Conservation (phyloP, 805 yeast genomes). For the Ogataea minuta region DNA sequence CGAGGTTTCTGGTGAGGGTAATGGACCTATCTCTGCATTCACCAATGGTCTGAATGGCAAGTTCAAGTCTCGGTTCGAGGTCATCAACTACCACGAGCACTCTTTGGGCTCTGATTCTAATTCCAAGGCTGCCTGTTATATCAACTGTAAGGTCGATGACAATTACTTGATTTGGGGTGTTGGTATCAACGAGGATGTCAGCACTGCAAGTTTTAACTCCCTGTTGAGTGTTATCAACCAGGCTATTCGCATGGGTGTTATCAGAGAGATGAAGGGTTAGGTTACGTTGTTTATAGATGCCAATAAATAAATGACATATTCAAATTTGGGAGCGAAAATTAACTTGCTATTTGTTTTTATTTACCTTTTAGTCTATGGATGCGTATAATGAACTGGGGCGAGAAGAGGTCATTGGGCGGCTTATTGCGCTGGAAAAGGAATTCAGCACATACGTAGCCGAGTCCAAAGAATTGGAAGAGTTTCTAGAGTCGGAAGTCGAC, state of each 20-base stretch:
- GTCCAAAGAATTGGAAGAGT: constrained; percentile 27
- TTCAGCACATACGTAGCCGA: constrained; percentile 22
- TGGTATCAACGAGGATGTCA: constrained; percentile 56
- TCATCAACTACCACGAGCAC: constrained; percentile 74
- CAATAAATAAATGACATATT: background rate
- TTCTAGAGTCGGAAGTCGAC: constrained; percentile 25
- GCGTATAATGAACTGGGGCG: constrained; percentile 9
- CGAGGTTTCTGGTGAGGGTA: constrained; percentile 60
- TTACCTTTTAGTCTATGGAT: constrained; percentile 3
- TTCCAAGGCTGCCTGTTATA: constrained; percentile 75
- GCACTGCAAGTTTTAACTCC: constrained; percentile 53
- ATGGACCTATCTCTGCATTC: constrained; percentile 81
- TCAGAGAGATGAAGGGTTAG: constrained; percentile 18
- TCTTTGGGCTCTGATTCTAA: constrained; percentile 72
- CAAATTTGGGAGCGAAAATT: background rate
- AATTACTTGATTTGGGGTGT: constrained; percentile 48
- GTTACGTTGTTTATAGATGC: background rate
- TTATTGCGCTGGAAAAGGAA: constrained; percentile 24
- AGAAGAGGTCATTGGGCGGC: constrained; percentile 15
- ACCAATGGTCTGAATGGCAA: constrained; percentile 54
- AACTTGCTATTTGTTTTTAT: constrained; percentile 1
- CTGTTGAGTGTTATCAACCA: constrained; percentile 46
- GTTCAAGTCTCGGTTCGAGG: constrained; percentile 53
- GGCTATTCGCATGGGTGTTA: constrained; percentile 24
- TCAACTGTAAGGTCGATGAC: constrained; percentile 36